Evolutionary conservation across 176 grass and related monocot species (phyloP), one percentile per base, ranked within the genome.

Genomic region (Oryza glaberrima): DNA sequence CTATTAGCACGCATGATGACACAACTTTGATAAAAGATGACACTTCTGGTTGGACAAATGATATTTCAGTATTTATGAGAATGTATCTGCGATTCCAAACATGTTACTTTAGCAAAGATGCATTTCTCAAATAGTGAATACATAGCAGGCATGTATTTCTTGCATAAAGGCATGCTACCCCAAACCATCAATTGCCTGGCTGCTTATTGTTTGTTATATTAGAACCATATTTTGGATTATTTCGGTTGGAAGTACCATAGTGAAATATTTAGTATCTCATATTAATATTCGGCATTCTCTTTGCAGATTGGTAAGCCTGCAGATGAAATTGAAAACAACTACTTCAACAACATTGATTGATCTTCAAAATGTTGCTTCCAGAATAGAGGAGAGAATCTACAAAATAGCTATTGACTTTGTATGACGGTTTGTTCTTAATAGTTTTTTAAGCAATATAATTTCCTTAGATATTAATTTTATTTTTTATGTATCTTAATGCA

Each of bases 311-410:
- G 3, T 23, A 1, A 72, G 7, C 41, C n/a, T 46, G n/a, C 70
- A 72, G n/a, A 72, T 45, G n/a, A 44, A n/a, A 46, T 47, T 72
- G 5, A n/a, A 12, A 26, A 47, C 70, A 46, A 26, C 70, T 70
- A 3, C 34, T 46, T 12, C 36, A 26, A 47, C 41, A 7, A 46
- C 70, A 56, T 75, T 75, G 47, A 54, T 30, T 75, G 28, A 75
- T 52, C 72, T 75, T 75, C 72, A 75, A 26, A 54, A 52, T 34
- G 26, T 75, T 54, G 72, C 72, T 75, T 4, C 47, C 48, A 51
- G 28, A 75, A 32, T 75, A 32, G 48, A 75, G 28, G 25, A 2
- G 26, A 56, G 48, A 26, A 56, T 51, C 5, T 16, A 20, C 11
- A 11, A 16, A 19, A 28, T 56, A 17, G 45, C 48, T 54, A 11